These are phyloP conservation scores for Thalassiosira hispida DNA, from an alignment of 352 stramenopile genomes.

Conservation along the genomic window DNA sequence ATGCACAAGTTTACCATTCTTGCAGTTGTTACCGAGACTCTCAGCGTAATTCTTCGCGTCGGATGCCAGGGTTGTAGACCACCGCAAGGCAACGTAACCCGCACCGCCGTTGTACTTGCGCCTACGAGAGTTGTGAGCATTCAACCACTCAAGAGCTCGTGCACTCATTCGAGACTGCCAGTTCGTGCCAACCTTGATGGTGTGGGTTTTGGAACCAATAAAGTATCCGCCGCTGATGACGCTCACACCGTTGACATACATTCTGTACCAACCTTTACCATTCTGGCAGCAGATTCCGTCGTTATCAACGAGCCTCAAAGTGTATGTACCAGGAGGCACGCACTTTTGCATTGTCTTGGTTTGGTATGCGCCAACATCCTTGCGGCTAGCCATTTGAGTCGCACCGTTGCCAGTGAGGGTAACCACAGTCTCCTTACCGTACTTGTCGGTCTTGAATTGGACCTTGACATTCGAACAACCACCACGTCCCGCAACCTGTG, in stretches of 20 bases:
- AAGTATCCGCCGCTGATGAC: conserved; percentile 28
- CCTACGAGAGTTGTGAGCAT: conserved; percentile 22
- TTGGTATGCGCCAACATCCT: conserved; percentile 26
- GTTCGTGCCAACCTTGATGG: conserved; percentile 27
- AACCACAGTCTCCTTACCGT: conserved; percentile 31
- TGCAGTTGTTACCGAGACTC: conserved; percentile 10
- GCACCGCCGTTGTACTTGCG: conserved; percentile 21
- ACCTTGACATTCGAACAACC: conserved; percentile 34
- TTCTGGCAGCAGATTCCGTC: conserved; percentile 35
- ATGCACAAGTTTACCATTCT: neutral
- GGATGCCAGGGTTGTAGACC: conserved; percentile 12
- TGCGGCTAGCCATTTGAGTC: conserved; percentile 1
- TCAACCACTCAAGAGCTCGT: conserved; percentile 27
- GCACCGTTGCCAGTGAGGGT: conserved; percentile 22
- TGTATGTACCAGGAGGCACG: conserved; percentile 27
- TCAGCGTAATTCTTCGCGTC: conserved; percentile 14
- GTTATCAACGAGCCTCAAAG: conserved; percentile 15
- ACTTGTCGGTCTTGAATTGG: conserved; percentile 40
- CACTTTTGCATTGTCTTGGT: conserved; percentile 30
- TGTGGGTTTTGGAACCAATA: conserved; percentile 20
- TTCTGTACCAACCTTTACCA: conserved; percentile 35
- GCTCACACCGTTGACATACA: conserved; percentile 17
- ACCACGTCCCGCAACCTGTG: neutral
- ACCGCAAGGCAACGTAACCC: conserved; percentile 18
- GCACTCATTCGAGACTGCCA: conserved; percentile 23